phyloP scores from a whole-genome alignment of 257 asterid species.

The Verbena officinalis region DNA sequence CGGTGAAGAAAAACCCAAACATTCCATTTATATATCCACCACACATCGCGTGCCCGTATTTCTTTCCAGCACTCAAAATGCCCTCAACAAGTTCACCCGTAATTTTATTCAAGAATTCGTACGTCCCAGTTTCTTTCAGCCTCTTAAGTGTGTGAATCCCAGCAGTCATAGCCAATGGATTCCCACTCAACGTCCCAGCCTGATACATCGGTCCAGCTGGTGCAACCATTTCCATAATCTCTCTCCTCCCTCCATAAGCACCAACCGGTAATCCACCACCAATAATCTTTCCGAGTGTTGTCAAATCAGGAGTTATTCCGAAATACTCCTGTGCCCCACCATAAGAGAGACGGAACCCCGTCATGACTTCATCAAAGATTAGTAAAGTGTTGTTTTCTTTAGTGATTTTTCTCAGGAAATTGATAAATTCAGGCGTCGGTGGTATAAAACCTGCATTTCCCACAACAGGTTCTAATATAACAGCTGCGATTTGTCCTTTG shows the following conservation, averaged over 20 bases:
- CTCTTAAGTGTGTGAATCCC: constrained; percentile 95
- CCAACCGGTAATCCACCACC: constrained; percentile 99
- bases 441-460: constrained; percentile 95
- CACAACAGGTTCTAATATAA: constrained; percentile 90
- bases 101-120: constrained; percentile 73
- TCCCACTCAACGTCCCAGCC: constrained; percentile 97
- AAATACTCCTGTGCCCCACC: constrained; percentile 99
- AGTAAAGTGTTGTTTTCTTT: constrained; percentile 71
- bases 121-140: constrained; percentile 66
- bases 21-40: constrained; percentile 91
- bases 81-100: constrained; percentile 75
- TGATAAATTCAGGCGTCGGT: constrained; percentile 74
- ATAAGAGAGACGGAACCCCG: constrained; percentile 84
- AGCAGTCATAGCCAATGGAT: constrained; percentile 99
- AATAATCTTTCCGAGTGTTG: constrained; percentile 94
- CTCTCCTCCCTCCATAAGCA: constrained; percentile 96
- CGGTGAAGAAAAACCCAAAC: constrained; percentile 94
- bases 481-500: constrained; percentile 80
- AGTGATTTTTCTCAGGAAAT: constrained; percentile 58
- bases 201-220: constrained; percentile 99
- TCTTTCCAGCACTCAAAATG: constrained; percentile 77
- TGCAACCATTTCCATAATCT: constrained; percentile 99
- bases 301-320: constrained; percentile 89
- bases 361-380: constrained; percentile 95
- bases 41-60: constrained; percentile 82